These are phyloP conservation scores for Orbilia brochopaga DNA, from an alignment of 2,329 filamentous ascomycete genomes.

Conservation along the genomic window DNA sequence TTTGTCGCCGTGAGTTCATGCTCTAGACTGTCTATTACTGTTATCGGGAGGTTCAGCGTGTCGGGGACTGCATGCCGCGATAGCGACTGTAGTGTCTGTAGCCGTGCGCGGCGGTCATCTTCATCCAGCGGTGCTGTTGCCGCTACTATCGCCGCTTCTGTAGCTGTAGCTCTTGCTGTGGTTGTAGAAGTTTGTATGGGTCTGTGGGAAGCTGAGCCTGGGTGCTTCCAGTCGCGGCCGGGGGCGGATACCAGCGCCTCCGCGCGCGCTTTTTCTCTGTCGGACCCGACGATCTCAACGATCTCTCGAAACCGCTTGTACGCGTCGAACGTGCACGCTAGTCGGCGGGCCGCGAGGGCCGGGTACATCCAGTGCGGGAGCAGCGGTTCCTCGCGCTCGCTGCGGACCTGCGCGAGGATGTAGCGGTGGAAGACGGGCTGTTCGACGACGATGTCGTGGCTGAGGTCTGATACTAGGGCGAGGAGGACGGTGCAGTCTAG, in stretches of 20 bases:
- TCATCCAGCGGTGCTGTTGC: constrained; percentile 1
- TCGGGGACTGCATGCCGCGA: constrained; percentile 59
- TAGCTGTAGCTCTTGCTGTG: background rate
- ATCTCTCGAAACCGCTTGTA: constrained; percentile 71
- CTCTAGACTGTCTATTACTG: constrained; percentile 63
- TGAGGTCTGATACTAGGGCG: constrained; percentile 70
- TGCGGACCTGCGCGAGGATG: constrained; percentile 69
- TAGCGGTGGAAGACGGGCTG: constrained; percentile 63
- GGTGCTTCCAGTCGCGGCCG: constrained; percentile 61
- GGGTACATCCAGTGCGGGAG: constrained; percentile 69
- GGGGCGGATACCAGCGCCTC: constrained; percentile 64
- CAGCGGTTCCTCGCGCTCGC: constrained; percentile 68
- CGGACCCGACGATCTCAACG: constrained; percentile 68
- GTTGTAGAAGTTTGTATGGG: background rate
- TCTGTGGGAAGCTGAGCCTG: background rate
- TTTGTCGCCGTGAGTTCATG: constrained; percentile 60
- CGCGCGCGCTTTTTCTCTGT: constrained; percentile 67
- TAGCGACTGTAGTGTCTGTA: constrained; percentile 56
- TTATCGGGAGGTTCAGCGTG: constrained; percentile 65
- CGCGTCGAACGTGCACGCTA: constrained; percentile 72
- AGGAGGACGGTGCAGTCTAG: constrained; percentile 74
- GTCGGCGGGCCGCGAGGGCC: constrained; percentile 63
- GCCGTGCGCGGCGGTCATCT: constrained; percentile 47
- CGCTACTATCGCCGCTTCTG: background rate
- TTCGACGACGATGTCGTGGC: constrained; percentile 55